Evolutionary conservation across 78 protist genomes (phyloP).

Genomic region (Polysphondylium violaceum): DNA sequence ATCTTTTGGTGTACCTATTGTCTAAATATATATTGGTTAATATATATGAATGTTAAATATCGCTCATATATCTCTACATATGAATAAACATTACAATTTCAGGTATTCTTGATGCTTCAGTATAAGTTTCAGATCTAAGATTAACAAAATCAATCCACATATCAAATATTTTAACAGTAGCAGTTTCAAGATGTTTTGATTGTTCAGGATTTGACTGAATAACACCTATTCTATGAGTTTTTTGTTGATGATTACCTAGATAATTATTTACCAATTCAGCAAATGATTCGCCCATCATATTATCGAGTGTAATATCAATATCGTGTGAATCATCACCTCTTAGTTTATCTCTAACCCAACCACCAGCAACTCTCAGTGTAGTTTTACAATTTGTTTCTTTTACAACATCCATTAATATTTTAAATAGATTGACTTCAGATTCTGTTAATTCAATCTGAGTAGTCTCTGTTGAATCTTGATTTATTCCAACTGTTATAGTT

Average conservation of each 20-base stretch:
- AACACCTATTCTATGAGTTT: constrained; percentile 62
- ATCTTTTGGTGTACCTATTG: constrained; percentile 92
- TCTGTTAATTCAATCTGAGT: constrained; percentile 3
- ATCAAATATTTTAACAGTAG: constrained; percentile 83
- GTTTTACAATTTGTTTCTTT: constrained; percentile 21
- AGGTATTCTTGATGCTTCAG: constrained; percentile 87
- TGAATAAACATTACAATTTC: constrained; percentile 47
- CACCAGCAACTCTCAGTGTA: constrained; percentile 96
- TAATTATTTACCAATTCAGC: constrained; percentile 79
- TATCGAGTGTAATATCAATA: constrained; percentile 93
- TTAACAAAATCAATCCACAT: constrained; percentile 95
- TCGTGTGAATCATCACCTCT: constrained; percentile 86
- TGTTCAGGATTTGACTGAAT: constrained; percentile 93
- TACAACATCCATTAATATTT: constrained; percentile 26
- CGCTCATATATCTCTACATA: background rate
- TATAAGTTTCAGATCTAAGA: constrained; percentile 92
- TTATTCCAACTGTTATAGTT: background rate
- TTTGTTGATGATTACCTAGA: constrained; percentile 17
- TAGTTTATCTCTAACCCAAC: constrained; percentile 98
- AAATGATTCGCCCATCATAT: constrained; percentile 79
- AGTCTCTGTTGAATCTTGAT: background rate
- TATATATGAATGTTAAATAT: background rate
- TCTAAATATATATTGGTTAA: background rate
- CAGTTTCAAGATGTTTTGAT: constrained; percentile 96
- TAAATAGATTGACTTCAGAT: constrained; percentile 7